A percentile compares a stretch with the other conserved stretches of the same genome.
These are phyloP conservation scores for Zygoascus biomembranicola DNA, from an alignment of 805 yeast species.

Conservation along the genomic window DNA sequence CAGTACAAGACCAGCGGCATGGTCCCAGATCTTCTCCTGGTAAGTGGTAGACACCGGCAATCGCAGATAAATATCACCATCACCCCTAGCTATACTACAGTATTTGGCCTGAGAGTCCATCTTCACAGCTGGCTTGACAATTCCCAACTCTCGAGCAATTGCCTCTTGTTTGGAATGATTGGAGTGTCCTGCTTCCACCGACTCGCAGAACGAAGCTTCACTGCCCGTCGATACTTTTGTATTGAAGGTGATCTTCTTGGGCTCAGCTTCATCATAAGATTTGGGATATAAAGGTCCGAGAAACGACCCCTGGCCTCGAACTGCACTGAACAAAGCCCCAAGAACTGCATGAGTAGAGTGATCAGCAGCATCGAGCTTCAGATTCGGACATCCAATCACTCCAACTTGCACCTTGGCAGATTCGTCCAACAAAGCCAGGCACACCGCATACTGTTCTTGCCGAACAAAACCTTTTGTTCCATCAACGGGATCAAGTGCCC, in stretches of 20 bases:
- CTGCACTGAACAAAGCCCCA: conserved; percentile 75
- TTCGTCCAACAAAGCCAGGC: conserved; percentile 71
- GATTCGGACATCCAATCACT: conserved; percentile 93
- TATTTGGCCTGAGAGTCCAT: conserved; percentile 96
- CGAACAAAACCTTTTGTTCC: conserved; percentile 96
- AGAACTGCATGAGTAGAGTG: neutral
- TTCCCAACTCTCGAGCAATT: conserved; percentile 58
- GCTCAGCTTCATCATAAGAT: conserved; percentile 22
- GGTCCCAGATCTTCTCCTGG: conserved; percentile 97
- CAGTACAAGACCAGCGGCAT: conserved; percentile 88
- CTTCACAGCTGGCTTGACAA: conserved; percentile 53
- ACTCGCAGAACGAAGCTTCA: conserved; percentile 70
- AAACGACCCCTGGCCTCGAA: conserved; percentile 59
- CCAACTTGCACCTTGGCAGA: conserved; percentile 83
- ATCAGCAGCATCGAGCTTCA: conserved; percentile 34
- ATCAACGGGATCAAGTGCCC: conserved; percentile 98
- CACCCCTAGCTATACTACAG: conserved; percentile 83
- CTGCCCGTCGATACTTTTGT: conserved; percentile 26
- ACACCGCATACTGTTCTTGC: conserved; percentile 87
- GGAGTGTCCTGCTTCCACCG: conserved; percentile 93
- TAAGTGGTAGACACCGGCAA: conserved; percentile 70
- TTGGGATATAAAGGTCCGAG: conserved; percentile 33
- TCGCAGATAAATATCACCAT: conserved; percentile 86
- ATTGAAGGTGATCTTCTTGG: conserved; percentile 43
- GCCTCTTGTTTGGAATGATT: conserved; percentile 77